A percentile compares a stretch with the other conserved stretches of the same genome.
Conservation (phyloP, 2,329 filamentous ascomycete genomes). For the Blumeriella jaapii region DNA sequence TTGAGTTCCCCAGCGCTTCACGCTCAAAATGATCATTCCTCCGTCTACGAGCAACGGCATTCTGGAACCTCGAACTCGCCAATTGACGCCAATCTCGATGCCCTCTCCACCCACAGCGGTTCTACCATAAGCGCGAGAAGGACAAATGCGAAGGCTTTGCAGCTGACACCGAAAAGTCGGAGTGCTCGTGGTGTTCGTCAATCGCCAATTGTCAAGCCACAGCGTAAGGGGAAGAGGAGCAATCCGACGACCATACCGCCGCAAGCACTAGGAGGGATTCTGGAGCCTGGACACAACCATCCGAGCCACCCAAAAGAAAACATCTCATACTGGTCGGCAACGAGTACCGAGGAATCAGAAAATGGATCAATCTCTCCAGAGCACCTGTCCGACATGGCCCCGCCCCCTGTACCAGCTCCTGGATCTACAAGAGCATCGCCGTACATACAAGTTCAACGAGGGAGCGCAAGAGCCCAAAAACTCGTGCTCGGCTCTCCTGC, state of each 20-base stretch:
- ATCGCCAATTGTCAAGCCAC: slow-evolving; percentile 31
- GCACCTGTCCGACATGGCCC: slow-evolving; percentile 53
- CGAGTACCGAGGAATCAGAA: slow-evolving; percentile 43
- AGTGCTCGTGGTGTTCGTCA: slow-evolving; percentile 26
- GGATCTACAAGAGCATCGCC: slow-evolving; percentile 56
- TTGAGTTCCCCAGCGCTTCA: slow-evolving; percentile 71
- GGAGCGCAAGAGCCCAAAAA: slow-evolving; percentile 28
- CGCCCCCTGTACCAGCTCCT: slow-evolving; percentile 54
- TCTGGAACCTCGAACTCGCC: slow-evolving; percentile 28
- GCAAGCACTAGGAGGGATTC: slow-evolving; percentile 29
- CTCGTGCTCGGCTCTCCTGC: slow-evolving; percentile 44
- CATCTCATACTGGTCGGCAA: slow-evolving; percentile 21
- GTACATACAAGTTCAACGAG: slow-evolving; percentile 46
- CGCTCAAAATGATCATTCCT: slow-evolving; percentile 49
- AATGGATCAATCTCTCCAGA: slow-evolving; percentile 55
- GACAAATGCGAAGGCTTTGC: slow-evolving; percentile 17
- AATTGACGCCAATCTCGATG: slow-evolving; percentile 23
- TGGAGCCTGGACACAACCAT: slow-evolving; percentile 26
- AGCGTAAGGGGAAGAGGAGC: slow-evolving; percentile 33
- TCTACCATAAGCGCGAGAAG: slow-evolving; percentile 16
- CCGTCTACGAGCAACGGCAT: slow-evolving; percentile 29
- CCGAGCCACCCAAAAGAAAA: slow-evolving; percentile 29
- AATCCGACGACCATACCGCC: slow-evolving; percentile 31
- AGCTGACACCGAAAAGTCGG: slow-evolving; percentile 16
- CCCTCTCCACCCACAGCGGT: slow-evolving; percentile 20